Conservation (phyloP, 2,329 filamentous ascomycete species). For the Talaromyces sp. region DNA sequence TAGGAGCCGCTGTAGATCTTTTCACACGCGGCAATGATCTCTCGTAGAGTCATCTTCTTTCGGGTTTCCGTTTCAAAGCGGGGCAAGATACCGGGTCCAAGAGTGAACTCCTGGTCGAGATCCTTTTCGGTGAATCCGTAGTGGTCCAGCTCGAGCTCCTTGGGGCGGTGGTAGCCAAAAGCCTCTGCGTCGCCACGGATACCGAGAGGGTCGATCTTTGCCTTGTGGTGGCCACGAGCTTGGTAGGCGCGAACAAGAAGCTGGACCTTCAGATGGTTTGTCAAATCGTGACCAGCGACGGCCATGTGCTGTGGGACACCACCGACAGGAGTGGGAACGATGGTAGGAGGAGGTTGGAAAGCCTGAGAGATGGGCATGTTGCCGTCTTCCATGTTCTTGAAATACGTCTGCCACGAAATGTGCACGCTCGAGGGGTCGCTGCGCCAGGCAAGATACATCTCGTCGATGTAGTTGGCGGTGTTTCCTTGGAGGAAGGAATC, state of each 20-base stretch:
- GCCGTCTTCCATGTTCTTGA: slow-evolving; percentile 97
- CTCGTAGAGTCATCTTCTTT: slow-evolving; percentile 93
- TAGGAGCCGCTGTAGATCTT: slow-evolving; percentile 96
- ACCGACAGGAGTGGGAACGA: slow-evolving; percentile 76
- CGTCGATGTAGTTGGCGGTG: slow-evolving; percentile 98
- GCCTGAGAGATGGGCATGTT: slow-evolving; percentile 97
- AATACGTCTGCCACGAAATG: slow-evolving; percentile 98
- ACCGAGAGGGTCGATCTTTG: slow-evolving; percentile 90
- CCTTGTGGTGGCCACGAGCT: slow-evolving; percentile 96
- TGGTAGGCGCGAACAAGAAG: slow-evolving; percentile 95
- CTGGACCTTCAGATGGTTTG: slow-evolving; percentile 97
- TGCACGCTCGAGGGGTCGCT: slow-evolving; percentile 89
- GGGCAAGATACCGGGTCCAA: slow-evolving; percentile 91
- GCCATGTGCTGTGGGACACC: slow-evolving; percentile 70
- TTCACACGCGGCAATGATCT: slow-evolving; percentile 91
- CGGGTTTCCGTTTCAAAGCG: slow-evolving; percentile 83
- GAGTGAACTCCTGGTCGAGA: slow-evolving; percentile 81
- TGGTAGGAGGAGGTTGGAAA: slow-evolving; percentile 89
- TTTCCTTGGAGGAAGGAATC: slow-evolving; percentile 96
- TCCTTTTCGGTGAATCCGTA: slow-evolving; percentile 96
- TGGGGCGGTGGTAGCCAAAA: slow-evolving; percentile 81
- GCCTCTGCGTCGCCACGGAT: slow-evolving; percentile 82
- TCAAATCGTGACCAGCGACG: slow-evolving; percentile 72
- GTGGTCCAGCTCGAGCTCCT: slow-evolving; percentile 87
- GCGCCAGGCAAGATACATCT: slow-evolving; percentile 99